Conservation (phyloP, 805 yeast genomes). For the Saccharomyces mikatae region DNA sequence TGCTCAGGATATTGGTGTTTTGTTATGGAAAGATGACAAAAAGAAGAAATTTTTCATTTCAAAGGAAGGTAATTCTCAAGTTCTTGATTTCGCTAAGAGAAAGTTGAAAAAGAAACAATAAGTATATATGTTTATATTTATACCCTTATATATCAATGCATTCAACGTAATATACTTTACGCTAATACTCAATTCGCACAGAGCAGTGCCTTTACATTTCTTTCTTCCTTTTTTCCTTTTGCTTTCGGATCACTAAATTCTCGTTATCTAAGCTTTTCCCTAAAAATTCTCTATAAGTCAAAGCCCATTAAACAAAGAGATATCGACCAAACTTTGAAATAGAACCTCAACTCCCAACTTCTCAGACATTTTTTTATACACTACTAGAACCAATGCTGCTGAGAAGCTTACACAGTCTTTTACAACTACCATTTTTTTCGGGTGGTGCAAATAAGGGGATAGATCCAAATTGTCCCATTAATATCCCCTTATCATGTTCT, state of each 20-base stretch:
- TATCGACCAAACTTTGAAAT: neutral
- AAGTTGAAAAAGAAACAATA: conserved; percentile 10
- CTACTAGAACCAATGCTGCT: neutral
- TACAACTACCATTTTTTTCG: neutral
- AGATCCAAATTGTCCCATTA: conserved; percentile 41
- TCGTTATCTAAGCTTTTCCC: neutral
- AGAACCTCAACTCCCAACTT: neutral
- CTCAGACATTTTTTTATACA: no score
- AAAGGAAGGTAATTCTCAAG: conserved; percentile 75
- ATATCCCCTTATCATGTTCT: conserved; percentile 53
- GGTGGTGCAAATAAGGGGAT: neutral
- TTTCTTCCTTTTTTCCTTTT: neutral
- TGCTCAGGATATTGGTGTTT: conserved; percentile 85
- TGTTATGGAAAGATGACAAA: conserved; percentile 74
- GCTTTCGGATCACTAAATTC: neutral
- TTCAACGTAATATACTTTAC: neutral
- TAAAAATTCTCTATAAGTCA: neutral
- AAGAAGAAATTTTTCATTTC: conserved; percentile 78
- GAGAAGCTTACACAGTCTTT: neutral
- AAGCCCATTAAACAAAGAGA: neutral
- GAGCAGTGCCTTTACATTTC: no score
- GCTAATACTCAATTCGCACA: neutral
- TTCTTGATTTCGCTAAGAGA: conserved; percentile 84
- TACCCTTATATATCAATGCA: neutral
- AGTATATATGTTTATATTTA: neutral